These are phyloP conservation scores for Codiaeum variegatum DNA, from an alignment of 441 rosid species.

Conservation along the genomic window DNA sequence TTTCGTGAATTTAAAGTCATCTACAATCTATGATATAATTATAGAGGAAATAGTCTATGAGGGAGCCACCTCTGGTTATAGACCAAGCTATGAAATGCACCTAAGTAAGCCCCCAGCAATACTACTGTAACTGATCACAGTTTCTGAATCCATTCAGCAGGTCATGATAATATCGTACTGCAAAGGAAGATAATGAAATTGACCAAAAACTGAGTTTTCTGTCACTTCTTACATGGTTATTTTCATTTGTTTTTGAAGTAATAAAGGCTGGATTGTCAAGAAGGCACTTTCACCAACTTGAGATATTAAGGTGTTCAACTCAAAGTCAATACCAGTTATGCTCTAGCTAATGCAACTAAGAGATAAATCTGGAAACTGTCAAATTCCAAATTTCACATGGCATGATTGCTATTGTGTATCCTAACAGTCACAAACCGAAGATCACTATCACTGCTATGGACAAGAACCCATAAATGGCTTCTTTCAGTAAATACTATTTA, in stretches of 20 bases:
- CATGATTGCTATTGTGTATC: not conserved
- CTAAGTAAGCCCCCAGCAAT: not conserved
- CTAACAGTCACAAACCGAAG: not conserved
- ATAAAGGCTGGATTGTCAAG: not conserved
- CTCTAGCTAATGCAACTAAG: not conserved
- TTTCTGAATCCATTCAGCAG: not conserved
- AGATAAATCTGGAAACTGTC: not conserved
- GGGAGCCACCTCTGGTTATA: not conserved
- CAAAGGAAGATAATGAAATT: not conserved
- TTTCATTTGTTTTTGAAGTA: not conserved
- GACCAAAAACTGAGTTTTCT: not conserved
- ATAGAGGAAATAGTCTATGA: not conserved
- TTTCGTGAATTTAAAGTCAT: not conserved
- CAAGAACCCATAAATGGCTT: not conserved
- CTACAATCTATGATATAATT: not conserved
- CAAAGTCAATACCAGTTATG: not conserved
- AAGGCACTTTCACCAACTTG: not conserved
- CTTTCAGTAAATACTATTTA: not conserved
- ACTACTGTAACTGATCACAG: not conserved
- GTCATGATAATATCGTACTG: not conserved
- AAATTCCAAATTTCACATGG: not conserved
- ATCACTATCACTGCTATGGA: not conserved
- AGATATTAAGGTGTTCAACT: not conserved
- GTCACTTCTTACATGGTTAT: not conserved
- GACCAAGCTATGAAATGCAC: not conserved